Conservation (phyloP, 1,284 basidiomycete genomes). For the Paramarasmius palmivorus region DNA sequence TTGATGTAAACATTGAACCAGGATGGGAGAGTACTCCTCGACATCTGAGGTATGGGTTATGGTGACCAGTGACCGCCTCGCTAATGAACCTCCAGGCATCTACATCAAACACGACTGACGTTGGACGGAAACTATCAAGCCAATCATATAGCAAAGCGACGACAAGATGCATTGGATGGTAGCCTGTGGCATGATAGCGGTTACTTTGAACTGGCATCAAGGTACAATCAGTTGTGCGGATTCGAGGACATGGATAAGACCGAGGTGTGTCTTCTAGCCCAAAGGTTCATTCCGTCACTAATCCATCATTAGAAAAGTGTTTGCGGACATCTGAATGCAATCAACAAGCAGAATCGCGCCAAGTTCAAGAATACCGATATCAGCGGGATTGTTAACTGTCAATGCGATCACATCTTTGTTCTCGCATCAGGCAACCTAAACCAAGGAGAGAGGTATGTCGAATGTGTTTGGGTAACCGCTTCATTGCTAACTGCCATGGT, state of each 20-base stretch:
- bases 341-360: background rate
- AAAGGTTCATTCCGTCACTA: too few relatives aligned
- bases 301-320: background rate
- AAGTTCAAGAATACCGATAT: conserved; percentile 2
- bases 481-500: background rate
- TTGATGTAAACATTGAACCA: too few relatives aligned
- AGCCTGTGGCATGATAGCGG: too few relatives aligned
- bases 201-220: too few relatives aligned
- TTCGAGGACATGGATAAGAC: too few relatives aligned
- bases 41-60: too few relatives aligned
- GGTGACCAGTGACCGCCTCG: too few relatives aligned
- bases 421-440: background rate
- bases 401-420: background rate
- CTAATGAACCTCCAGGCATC: too few relatives aligned
- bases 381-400: background rate
- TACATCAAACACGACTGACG: background rate
- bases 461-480: background rate
- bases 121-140: conserved; percentile 1
- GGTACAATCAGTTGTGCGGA: too few relatives aligned
- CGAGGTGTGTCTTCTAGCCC: too few relatives aligned
- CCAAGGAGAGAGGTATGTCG: background rate
- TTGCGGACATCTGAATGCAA: background rate
- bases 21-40: too few relatives aligned
- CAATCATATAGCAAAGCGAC: background rate
- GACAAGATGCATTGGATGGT: too few relatives aligned